Percentiles rank a stretch among this genome's conserved stretches.
Conservation (phyloP, 2,329 filamentous ascomycete genomes). For the Talaromyces sp. region DNA sequence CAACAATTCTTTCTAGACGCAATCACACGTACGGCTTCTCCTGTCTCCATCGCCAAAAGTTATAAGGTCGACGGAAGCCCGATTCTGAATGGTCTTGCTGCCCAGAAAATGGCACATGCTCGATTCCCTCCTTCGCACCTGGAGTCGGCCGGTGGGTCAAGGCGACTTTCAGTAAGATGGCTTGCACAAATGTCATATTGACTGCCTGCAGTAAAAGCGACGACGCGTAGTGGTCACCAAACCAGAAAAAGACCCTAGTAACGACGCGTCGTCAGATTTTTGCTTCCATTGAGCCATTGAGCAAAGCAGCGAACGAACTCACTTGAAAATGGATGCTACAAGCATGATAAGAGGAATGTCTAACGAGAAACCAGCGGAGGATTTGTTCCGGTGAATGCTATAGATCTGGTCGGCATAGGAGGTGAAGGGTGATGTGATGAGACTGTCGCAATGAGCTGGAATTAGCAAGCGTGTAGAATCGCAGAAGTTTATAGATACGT, state of each 20-base stretch:
- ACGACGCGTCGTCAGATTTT: neutral
- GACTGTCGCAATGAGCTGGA: slow-evolving; percentile 32
- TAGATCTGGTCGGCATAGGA: slow-evolving; percentile 64
- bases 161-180: slow-evolving; percentile 56
- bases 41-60: slow-evolving; percentile 60
- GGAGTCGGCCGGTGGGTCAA: slow-evolving; percentile 50
- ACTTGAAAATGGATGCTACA: slow-evolving; percentile 59
- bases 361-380: slow-evolving; percentile 59
- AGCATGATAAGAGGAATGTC: slow-evolving; percentile 66
- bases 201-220: slow-evolving; percentile 56
- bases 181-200: slow-evolving; percentile 56
- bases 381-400: slow-evolving; percentile 56
- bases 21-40: slow-evolving; percentile 41
- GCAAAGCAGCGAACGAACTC: slow-evolving; percentile 12
- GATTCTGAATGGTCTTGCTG: slow-evolving; percentile 17
- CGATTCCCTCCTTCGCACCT: slow-evolving; percentile 31
- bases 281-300: neutral
- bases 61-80: slow-evolving; percentile 47
- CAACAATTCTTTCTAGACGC: neutral
- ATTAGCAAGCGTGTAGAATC: no score
- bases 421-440: slow-evolving; percentile 58
- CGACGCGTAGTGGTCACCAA: slow-evolving; percentile 55
- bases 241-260: slow-evolving; percentile 59
- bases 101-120: slow-evolving; percentile 37
- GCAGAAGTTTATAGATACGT: slow-evolving; percentile 18